Evolutionary conservation across 140 eudicot species (phyloP), one percentile per base, ranked within the genome.

Genomic region (Anethum foeniculum): DNA sequence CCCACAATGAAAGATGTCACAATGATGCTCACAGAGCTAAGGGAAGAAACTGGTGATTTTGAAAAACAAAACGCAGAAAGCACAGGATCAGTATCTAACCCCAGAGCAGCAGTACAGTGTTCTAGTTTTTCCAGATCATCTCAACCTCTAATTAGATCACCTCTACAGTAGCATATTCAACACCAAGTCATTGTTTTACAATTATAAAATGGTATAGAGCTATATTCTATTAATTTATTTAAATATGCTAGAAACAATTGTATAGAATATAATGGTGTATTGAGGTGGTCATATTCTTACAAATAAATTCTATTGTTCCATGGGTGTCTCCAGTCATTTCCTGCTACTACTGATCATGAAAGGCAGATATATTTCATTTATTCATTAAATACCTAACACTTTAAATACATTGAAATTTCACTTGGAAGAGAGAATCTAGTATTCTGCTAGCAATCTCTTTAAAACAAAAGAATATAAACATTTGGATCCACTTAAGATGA

Each of bases 1-100:
- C 91, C 93, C 60, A 83, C 89, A 6, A 89, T 89, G 90, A 89
- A 88, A 83, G 93, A 87, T 82, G 89, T 89, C 19, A 77, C 86
- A 5, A 85, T 86, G 25, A 80, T 72, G 83, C 81, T 77, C 71
- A 41, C 76, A 62, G 75, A 75, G 84, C 65, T 71, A 15, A 86
- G 81, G 77, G 85, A 78, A 21, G 85, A 81, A 84, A 81, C 52
- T 52, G 84, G 81, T 65, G 87, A 86, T 60, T 32, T 25, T 32
- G 85, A 83, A 64, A 83, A 86, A 46, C 79, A 72, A 58, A 67
- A 82, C 5, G 75, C 75, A 36, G 76, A 72, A 14, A 54, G 80
- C 19, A 80, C 75, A 65, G 86, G 71, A 68, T 73, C 81, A 27
- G 82, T 77, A 2, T 72, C 84, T 41, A 80, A 83, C 78, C 81